phyloP scores from a whole-genome alignment of 2,329 filamentous ascomycete genomes.

The Bisporella sp. region DNA sequence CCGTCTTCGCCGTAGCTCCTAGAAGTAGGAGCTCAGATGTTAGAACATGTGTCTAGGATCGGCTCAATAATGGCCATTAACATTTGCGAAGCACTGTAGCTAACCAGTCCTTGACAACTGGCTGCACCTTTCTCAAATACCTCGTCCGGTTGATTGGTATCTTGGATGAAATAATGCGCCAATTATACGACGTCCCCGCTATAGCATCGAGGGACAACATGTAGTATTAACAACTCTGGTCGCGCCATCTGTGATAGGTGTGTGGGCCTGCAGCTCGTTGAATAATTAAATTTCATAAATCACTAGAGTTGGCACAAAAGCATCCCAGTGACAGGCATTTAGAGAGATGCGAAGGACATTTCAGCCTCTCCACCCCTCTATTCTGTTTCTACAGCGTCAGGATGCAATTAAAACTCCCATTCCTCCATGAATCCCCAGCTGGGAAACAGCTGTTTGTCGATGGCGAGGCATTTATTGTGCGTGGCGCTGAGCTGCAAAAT shows the following conservation, averaged over 20 bases:
- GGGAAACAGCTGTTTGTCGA: background rate
- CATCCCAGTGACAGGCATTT: background rate
- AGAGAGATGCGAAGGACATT: too few relatives aligned
- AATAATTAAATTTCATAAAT: background rate
- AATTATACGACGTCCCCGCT: background rate
- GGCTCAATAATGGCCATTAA: background rate
- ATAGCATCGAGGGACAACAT: background rate
- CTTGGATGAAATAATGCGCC: background rate
- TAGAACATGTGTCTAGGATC: background rate
- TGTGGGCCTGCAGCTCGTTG: background rate
- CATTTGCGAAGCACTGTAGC: background rate
- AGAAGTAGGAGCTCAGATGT: background rate
- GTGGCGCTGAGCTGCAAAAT: background rate
- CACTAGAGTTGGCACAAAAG: background rate
- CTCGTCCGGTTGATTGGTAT: too few relatives aligned
- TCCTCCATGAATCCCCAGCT: background rate
- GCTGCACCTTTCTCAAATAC: background rate
- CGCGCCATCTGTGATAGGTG: background rate
- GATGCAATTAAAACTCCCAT: background rate
- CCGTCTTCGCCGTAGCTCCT: background rate
- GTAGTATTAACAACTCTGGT: background rate
- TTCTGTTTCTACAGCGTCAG: background rate
- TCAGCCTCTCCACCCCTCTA: background rate
- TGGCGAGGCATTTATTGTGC: background rate
- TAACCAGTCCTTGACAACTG: background rate